Evolutionary conservation across 225 moss, liverwort and hornwort species (phyloP), one percentile per base, ranked within the genome.

Genomic region (Sphagnum contortum): DNA sequence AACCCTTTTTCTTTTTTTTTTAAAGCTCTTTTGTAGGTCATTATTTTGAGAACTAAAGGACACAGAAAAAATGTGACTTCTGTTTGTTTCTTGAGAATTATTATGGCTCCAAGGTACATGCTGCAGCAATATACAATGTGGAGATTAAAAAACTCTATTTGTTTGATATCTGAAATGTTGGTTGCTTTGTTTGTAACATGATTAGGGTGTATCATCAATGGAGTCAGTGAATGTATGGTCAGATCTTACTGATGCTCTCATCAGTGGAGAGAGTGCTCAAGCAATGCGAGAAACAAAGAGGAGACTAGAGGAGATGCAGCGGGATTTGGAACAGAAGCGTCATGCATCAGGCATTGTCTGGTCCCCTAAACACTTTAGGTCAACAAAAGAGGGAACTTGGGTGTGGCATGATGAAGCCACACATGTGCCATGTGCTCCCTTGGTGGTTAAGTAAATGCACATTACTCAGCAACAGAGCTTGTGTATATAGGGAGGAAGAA

Each of bases 221-320:
- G 93, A 90, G 56, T 90, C 93, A 4, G 66, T 76, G 47, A 63
- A 65, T 5, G 84, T 94, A 47, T 94, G 90, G 93, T 75, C 80
- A 56, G 80, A 84, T 11, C 62, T 94, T 53, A 88, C 29, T 29
- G 29, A 0, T 29, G 29, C 29, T 29, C 29, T 29, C 29, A 29
- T 29, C 29, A 29, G 1, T 29, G 29, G 29, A 29, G 29, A 29
- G 29, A 29, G 29, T 29, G 86, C 0, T 47, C 13, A 47, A 82
- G 44, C 61, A 57, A 87, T 57, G 64, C 82, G 71, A 76, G 67
- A 3, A 79, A 75, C 57, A 70, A 94, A 9, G 87, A 82, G 93
- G 86, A 84, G 9, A 44, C 86, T 90, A 66, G 93, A 90, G 74
- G 88, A 87, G 11, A 57, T 68, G 8, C 82, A 94, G 63, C 90